These are phyloP conservation scores for Penium margaritaceum DNA, from an alignment of 139 green algal species.

Conservation along the genomic window DNA sequence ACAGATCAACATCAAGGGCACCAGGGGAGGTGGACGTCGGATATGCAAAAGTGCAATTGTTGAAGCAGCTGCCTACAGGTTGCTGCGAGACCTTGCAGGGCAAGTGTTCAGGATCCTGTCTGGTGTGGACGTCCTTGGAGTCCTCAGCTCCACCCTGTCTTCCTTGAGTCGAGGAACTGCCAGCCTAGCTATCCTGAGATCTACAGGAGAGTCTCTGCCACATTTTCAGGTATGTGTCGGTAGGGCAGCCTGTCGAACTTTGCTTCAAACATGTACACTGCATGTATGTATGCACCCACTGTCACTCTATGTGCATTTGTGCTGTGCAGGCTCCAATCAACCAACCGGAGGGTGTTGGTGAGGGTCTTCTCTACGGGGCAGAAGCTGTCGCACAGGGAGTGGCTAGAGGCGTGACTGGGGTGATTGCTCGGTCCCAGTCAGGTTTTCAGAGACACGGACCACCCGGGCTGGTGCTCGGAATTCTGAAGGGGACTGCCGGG, in stretches of 20 bases:
- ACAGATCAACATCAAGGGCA: no score
- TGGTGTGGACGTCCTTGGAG: slow-evolving; percentile 9
- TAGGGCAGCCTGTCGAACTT: neutral
- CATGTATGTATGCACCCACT: neutral
- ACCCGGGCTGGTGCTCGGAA: neutral
- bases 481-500: neutral
- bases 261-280: neutral
- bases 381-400: neutral
- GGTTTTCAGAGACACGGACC: neutral
- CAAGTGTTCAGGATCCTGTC: neutral
- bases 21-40: no score
- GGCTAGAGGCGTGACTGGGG: neutral
- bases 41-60: no score
- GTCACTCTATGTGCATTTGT: neutral
- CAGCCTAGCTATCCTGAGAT: no score
- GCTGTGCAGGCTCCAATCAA: neutral
- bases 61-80: no score
- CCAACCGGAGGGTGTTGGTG: neutral
- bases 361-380: neutral
- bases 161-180: neutral
- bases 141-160: slow-evolving; percentile 8
- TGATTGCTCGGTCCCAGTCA: neutral
- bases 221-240: no score
- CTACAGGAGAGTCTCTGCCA: no score
- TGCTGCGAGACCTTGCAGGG: no score